phyloP scores from a whole-genome alignment of 768 basidiomycete genomes.

The Trametes sanguinea region DNA sequence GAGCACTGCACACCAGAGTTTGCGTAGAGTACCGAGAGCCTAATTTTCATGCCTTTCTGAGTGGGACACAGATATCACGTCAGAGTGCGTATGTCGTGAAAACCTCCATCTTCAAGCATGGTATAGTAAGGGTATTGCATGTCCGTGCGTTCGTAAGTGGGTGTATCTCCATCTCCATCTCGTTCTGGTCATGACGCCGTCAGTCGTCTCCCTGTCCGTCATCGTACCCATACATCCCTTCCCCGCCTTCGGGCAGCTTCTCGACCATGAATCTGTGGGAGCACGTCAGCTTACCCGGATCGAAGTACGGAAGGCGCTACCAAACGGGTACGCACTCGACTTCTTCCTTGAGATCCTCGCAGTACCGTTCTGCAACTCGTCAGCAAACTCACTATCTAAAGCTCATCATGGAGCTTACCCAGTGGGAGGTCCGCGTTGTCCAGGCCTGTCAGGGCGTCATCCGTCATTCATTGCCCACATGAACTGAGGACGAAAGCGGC shows the following conservation, averaged over 20 bases:
- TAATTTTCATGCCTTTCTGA: not conserved
- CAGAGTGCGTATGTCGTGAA: not conserved
- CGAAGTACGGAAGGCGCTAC: not conserved
- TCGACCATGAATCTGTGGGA: slow-evolving; percentile 63
- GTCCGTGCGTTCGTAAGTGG: not conserved
- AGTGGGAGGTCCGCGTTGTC: slow-evolving; percentile 75
- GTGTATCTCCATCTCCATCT: no score
- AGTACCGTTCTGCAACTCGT: slow-evolving; percentile 66
- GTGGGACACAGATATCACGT: not conserved
- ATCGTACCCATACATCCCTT: slow-evolving; percentile 71
- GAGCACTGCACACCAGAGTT: slow-evolving; percentile 88
- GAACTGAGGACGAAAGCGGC: not conserved
- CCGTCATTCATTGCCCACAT: not conserved
- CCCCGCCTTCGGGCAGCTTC: slow-evolving; percentile 71
- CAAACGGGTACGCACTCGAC: slow-evolving; percentile 56
- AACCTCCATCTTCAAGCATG: not conserved
- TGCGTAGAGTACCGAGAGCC: slow-evolving; percentile 25
- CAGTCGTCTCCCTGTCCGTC: slow-evolving; percentile 84
- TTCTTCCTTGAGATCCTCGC: slow-evolving; percentile 84
- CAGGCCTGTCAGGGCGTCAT: slow-evolving; percentile 6
- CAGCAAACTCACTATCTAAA: not conserved
- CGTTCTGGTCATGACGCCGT: slow-evolving; percentile 18
- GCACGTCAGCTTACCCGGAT: not conserved
- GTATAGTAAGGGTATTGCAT: not conserved
- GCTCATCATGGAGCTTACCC: slow-evolving; percentile 43